Conservation (phyloP, 163 green algal genomes). For the Chlamydomonas reinhardtii region DNA sequence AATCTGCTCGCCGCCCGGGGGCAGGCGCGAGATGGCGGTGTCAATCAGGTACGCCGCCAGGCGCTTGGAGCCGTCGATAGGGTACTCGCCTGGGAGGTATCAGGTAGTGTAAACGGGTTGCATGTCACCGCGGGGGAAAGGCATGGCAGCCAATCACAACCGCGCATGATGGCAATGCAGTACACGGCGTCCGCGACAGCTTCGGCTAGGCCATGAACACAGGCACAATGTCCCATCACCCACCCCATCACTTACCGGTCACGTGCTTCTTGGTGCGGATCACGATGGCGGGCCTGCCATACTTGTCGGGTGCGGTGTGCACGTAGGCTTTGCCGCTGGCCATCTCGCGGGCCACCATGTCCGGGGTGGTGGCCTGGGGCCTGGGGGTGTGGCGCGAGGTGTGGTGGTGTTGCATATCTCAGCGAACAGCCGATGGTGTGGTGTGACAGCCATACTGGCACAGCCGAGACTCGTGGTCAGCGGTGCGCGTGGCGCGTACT, state of each 20-base stretch:
- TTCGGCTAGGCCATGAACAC: no score
- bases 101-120: not conserved
- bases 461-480: no score
- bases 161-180: not conserved
- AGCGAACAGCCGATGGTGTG: no score
- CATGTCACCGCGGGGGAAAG: not conserved
- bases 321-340: slow-evolving; percentile 88
- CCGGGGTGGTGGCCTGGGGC: slow-evolving; percentile 60
- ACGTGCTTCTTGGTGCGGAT: slow-evolving; percentile 76
- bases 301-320: slow-evolving; percentile 75
- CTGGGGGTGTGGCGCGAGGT: no score
- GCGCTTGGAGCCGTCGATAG: slow-evolving; percentile 72
- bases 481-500: no score
- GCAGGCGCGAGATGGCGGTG: slow-evolving; percentile 59
- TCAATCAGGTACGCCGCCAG: slow-evolving; percentile 79
- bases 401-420: no score
- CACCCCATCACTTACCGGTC: slow-evolving; percentile 57
- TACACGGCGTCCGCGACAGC: no score
- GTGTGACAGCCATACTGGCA: no score
- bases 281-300: slow-evolving; percentile 83
- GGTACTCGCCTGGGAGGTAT: slow-evolving; percentile 58
- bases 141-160: no score
- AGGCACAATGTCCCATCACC: no score
- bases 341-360: slow-evolving; percentile 69
- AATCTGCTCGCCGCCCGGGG: slow-evolving; percentile 72